A percentile compares a stretch with the other conserved stretches of the same genome.
Evolutionary conservation across 495 filamentous ascomycete genomes (phyloP).

Genomic region (Aspergillus funiculosus): DNA sequence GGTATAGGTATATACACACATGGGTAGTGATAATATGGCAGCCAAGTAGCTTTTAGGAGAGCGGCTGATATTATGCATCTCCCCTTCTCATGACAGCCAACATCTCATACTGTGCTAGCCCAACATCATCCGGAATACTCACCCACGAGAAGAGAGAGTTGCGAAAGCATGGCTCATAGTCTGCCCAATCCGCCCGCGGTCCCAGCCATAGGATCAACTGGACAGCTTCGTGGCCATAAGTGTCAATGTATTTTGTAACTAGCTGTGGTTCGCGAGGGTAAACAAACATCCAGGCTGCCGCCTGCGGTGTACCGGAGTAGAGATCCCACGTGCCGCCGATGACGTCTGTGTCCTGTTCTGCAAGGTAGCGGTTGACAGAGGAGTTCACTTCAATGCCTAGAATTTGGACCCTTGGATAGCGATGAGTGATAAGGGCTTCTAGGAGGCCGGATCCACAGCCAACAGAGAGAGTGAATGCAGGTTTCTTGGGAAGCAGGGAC

Average conservation of each 20-base stretch:
- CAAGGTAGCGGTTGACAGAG: slow-evolving; percentile 42
- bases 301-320: slow-evolving; percentile 27
- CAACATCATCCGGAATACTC: slow-evolving; percentile 22
- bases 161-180: slow-evolving; percentile 32
- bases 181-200: slow-evolving; percentile 43
- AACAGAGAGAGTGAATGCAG: slow-evolving; percentile 44
- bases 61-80: neutral
- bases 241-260: slow-evolving; percentile 39
- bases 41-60: too few species aligned
- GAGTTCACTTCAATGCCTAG: slow-evolving; percentile 44
- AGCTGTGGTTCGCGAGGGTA: slow-evolving; percentile 48
- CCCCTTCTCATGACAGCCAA: slow-evolving; percentile 19
- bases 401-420: slow-evolving; percentile 24
- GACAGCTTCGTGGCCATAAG: slow-evolving; percentile 19
- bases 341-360: slow-evolving; percentile 32
- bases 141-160: slow-evolving; percentile 21
- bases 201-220: slow-evolving; percentile 47
- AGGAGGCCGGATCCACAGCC: slow-evolving; percentile 51
- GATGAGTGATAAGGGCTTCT: slow-evolving; percentile 40
- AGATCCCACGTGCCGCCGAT: slow-evolving; percentile 44
- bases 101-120: slow-evolving; percentile 27
- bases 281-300: slow-evolving; percentile 49
- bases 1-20: too few species aligned
- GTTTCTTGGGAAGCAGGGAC: slow-evolving; percentile 35
- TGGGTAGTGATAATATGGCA: too few species aligned